Base-by-base conservation (phyloP, 2,329 filamentous ascomycete species). In the Phialophora chinensis region DNA sequence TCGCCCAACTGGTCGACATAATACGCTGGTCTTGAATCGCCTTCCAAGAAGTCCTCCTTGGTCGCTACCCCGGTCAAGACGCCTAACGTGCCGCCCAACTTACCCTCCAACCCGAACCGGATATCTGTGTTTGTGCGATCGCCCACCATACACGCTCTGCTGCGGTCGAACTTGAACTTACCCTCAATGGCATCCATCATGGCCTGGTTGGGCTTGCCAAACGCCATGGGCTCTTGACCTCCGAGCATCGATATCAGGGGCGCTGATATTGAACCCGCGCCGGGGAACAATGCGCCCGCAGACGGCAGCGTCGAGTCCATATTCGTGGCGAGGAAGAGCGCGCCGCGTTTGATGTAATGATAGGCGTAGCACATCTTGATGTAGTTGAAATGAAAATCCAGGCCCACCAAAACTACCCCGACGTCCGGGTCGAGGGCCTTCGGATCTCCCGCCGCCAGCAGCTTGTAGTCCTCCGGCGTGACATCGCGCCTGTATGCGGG, bases 111-210 rank as follows among this genome's bases (percentile, higher is more conserved):
- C 3, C 95, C 95, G 77, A 99, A 99, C 77, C 91, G 89, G 77
- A 99, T 98, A 79, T 99, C 95, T 0, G 95, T 99, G 77, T 98
- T 91, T 70, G 97, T 82, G 33, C 95, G 86, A 78, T 99, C 95
- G 6, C 95, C 95, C 52, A 99, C 87, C 95, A 99, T 99, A 80
- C 95, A 98, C 0, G 95, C 91, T 72, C 88, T 88, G 67, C 85
- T 87, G 44, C 93, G 87, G 77, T 98, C 89, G 62, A 99, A 90
- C 72, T 91, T 85, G 78, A 98, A 97, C 79, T 96, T 97, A 66
- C 94, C 94, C 82, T 98, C 94, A 65, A 99, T 91, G 2, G 95
- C 93, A 78, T 98, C 94, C 94, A 99, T 97, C 95, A 99, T 99
- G 3, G 94, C 94, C 82, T 97, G 93, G 77, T 92, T 97, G 2